Percentiles rank a stretch among this genome's conserved stretches.
Conservation (phyloP, 2,329 filamentous ascomycete species). For the Exophiala xenobiotica region DNA sequence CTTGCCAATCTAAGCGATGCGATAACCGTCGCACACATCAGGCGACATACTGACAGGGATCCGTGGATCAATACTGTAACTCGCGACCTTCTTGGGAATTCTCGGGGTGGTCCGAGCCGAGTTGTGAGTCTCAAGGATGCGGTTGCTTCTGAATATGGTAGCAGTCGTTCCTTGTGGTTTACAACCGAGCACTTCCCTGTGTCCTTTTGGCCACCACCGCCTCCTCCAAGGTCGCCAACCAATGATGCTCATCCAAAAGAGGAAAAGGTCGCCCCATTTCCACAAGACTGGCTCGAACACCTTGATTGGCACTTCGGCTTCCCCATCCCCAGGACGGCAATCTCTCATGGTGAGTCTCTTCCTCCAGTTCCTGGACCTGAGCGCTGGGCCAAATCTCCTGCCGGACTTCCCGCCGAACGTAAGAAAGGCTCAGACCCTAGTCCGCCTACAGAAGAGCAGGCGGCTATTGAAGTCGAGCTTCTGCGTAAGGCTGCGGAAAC, state of each 20-base stretch:
- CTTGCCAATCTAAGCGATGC: constrained; percentile 62
- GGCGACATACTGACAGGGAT: constrained; percentile 70
- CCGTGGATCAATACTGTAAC: constrained; percentile 74
- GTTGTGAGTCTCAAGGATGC: constrained; percentile 76
- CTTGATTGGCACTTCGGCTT: constrained; percentile 92
- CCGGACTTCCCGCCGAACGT: constrained; percentile 39
- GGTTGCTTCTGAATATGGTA: constrained; percentile 67
- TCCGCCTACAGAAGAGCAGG: constrained; percentile 40
- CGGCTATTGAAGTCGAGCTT: constrained; percentile 47
- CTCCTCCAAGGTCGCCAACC: constrained; percentile 32
- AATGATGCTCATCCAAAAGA: constrained; percentile 27
- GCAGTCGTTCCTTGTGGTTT: constrained; percentile 73
- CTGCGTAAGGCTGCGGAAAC: constrained; percentile 52
- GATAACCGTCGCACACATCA: constrained; percentile 64
- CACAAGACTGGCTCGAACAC: constrained; percentile 55
- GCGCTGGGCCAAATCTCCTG: constrained; percentile 48
- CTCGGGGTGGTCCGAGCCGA: constrained; percentile 63
- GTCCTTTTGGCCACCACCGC: constrained; percentile 26
- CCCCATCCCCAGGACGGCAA: constrained; percentile 59
- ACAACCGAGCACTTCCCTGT: constrained; percentile 63
- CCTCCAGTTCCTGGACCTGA: constrained; percentile 61
- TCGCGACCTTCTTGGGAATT: constrained; percentile 63
- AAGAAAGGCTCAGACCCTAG: constrained; percentile 39
- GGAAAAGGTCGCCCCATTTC: constrained; percentile 41
- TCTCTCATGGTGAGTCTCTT: constrained; percentile 55